Evolutionary conservation across 306 rosid genomes (phyloP), one percentile per base, ranked within the genome.

Genomic region (Pachyrhizus erosus): DNA sequence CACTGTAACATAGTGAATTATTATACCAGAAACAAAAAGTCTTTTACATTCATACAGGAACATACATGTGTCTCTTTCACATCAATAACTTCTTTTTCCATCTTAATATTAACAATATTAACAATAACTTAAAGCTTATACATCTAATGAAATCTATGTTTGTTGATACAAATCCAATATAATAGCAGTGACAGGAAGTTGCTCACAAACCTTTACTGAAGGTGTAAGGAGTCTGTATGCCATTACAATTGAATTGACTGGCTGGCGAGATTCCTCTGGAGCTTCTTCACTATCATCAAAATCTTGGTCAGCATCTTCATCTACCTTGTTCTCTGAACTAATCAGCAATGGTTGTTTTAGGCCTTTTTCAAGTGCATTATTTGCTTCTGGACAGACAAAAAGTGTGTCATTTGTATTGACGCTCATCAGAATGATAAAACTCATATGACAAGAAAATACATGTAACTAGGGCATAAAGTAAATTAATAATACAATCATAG

Each of bases 151-250:
- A 60, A 65, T 66, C 39, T 60, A 48, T 42, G 65, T 58, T 33
- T 21, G 49, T 9, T 39, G 39, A 81, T 15, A 79, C 55, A 55
- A 42, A 78, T 77, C 76, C 73, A 74, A 78, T 55, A 81, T 14
- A 76, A 73, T 52, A 42, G 17, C 2, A 12, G 55, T 31, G 29
- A 74, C 11, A 12, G 37, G 15, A 34, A 76, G 65, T 61, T 20
- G 42, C 48, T 45, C 66, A 80, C 83, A 75, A 89, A 96, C 99
- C 97, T 96, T 96, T 60, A 96, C 97, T 75, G 99, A 96, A 74
- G 97, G 99, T n/a, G 99, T 93, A 64, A 96, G 99, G 71, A 96
- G 91, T 89, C 94, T 86, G 84, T 96, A 96, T 23, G 99, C 99
- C 0, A 91, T 66, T 70, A 71, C 73, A 79, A 96, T 82, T 52